phyloP scores from a whole-genome alignment of 768 basidiomycete genomes.

The Leucocoprinus leucothites region DNA sequence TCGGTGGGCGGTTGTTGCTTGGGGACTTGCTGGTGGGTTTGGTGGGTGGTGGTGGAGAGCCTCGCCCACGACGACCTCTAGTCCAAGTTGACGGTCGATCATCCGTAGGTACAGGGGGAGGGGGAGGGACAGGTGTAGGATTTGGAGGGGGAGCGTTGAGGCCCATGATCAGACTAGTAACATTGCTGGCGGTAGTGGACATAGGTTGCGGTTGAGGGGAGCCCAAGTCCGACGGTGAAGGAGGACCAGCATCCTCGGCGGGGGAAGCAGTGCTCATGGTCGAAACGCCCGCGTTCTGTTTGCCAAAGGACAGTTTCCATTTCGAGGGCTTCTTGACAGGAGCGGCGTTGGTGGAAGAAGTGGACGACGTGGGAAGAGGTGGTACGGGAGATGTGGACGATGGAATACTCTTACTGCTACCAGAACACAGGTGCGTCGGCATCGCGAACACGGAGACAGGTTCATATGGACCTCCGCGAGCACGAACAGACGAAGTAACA shows the following conservation, averaged over 20 bases:
- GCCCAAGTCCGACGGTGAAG: conserved; percentile 25
- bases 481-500: conserved; percentile 24
- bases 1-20: conserved; percentile 27
- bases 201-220: conserved; percentile 31
- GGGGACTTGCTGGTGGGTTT: conserved; percentile 17
- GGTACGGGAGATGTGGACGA: conserved; percentile 15
- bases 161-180: conserved; percentile 73
- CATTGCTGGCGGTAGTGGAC: conserved; percentile 75
- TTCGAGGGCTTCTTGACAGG: conserved; percentile 80
- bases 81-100: conserved; percentile 45
- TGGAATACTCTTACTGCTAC: conserved; percentile 19
- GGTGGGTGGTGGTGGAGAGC: conserved; percentile 1
- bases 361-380: conserved; percentile 18
- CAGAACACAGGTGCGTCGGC: conserved; percentile 30
- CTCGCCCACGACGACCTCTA: conserved; percentile 43
- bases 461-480: conserved; percentile 31
- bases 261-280: conserved; percentile 34
- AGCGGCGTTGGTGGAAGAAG: conserved; percentile 22
- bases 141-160: conserved; percentile 44
- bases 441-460: conserved; percentile 45
- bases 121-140: conserved; percentile 19
- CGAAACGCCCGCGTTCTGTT: conserved; percentile 36
- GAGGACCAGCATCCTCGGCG: conserved; percentile 35
- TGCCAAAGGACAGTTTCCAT: conserved; percentile 79
- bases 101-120: conserved; percentile 24